A percentile compares a stretch with the other conserved stretches of the same genome.
These are phyloP conservation scores for Talaromyces sp. DNA, from an alignment of 2,329 filamentous ascomycete genomes.

Conservation along the genomic window DNA sequence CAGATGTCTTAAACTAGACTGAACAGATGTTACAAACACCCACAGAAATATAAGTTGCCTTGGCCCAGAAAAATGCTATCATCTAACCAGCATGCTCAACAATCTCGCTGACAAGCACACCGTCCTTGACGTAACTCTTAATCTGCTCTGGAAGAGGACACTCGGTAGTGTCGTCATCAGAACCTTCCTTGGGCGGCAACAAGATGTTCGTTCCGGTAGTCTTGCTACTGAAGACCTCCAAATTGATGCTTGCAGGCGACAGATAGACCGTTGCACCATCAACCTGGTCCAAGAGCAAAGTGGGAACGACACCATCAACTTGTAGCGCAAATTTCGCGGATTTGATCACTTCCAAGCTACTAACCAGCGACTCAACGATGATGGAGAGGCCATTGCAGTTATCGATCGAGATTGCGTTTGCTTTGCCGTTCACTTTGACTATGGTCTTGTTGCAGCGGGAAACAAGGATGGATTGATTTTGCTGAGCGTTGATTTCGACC, in stretches of 20 bases:
- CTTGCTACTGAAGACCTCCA: constrained; percentile 87
- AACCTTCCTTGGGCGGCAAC: constrained; percentile 61
- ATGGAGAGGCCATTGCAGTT: constrained; percentile 80
- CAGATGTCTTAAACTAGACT: background rate
- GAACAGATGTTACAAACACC: background rate
- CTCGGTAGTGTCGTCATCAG: constrained; percentile 77
- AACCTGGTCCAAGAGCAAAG: constrained; percentile 85
- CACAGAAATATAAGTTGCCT: background rate
- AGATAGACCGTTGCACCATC: constrained; percentile 87
- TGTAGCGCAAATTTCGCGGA: constrained; percentile 92
- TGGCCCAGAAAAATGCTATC: background rate
- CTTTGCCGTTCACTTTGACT: constrained; percentile 84
- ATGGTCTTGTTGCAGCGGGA: constrained; percentile 87
- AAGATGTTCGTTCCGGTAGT: constrained; percentile 83
- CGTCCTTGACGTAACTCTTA: constrained; percentile 70
- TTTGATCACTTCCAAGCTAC: constrained; percentile 91
- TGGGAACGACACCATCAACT: constrained; percentile 78
- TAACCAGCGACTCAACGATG: constrained; percentile 83
- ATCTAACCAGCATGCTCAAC: constrained; percentile 80
- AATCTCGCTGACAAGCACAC: constrained; percentile 82
- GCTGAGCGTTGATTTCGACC: constrained; percentile 73
- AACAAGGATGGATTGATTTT: constrained; percentile 87
- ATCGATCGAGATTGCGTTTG: constrained; percentile 93
- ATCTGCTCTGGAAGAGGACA: constrained; percentile 86
- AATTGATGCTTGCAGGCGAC: constrained; percentile 67